phyloP scores from a whole-genome alignment of 2,329 filamentous ascomycete genomes.

The Pyricularia sp. region DNA sequence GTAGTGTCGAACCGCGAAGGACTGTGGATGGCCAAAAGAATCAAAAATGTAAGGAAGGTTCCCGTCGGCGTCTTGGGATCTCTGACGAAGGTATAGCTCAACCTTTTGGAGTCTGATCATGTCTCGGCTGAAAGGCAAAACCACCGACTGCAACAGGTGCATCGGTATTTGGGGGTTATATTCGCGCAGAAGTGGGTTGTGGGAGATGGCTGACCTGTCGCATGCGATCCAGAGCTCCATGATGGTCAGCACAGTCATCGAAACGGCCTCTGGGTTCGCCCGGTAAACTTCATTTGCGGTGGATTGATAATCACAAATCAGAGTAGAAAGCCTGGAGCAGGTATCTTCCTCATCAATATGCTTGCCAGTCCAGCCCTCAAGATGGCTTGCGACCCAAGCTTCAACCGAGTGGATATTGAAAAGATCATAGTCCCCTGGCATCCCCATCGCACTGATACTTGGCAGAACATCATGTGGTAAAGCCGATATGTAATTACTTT shows the following conservation, averaged over 20 bases:
- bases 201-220: slow-evolving; percentile 33
- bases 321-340: slow-evolving; percentile 17
- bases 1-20: slow-evolving; percentile 40
- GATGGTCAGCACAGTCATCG: slow-evolving; percentile 45
- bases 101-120: slow-evolving; percentile 32
- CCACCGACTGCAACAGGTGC: slow-evolving; percentile 29
- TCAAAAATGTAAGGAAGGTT: slow-evolving; percentile 23
- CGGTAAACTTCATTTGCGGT: slow-evolving; percentile 22
- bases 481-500: neutral
- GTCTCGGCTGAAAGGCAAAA: slow-evolving; percentile 32
- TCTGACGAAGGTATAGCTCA: slow-evolving; percentile 35
- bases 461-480: no score
- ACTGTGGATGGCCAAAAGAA: slow-evolving; percentile 20
- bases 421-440: neutral
- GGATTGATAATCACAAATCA: slow-evolving; percentile 25
- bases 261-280: slow-evolving; percentile 33
- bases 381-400: slow-evolving; percentile 32
- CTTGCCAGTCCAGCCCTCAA: slow-evolving; percentile 27
- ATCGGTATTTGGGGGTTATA: slow-evolving; percentile 36
- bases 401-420: slow-evolving; percentile 32
- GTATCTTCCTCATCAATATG: slow-evolving; percentile 13
- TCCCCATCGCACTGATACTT: neutral
- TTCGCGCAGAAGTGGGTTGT: slow-evolving; percentile 28
- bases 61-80: slow-evolving; percentile 14
- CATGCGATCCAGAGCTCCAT: slow-evolving; percentile 50